A percentile compares a stretch with the other conserved stretches of the same genome.
These are phyloP conservation scores for Aspergillus panamensis DNA, from an alignment of 495 filamentous ascomycete genomes.

Conservation along the genomic window DNA sequence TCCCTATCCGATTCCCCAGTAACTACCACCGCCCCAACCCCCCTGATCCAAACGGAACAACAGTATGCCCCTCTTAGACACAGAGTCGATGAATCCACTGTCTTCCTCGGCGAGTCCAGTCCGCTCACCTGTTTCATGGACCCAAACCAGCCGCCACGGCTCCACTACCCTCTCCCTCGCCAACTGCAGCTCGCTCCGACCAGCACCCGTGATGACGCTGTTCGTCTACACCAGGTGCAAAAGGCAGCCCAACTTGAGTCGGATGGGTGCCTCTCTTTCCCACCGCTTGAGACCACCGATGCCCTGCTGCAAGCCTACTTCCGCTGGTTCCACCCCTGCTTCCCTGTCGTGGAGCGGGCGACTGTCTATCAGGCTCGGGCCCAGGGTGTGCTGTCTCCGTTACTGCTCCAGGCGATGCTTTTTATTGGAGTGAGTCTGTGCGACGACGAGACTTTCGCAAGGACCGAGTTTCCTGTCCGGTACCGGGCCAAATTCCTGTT, in stretches of 20 bases:
- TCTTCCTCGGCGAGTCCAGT: constrained; percentile 43
- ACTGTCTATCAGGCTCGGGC: constrained; percentile 27
- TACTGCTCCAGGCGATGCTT: constrained; percentile 41
- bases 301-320: constrained; percentile 40
- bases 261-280: constrained; percentile 38
- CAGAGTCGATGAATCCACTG: constrained; percentile 18
- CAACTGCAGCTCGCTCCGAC: constrained; percentile 7
- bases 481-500: constrained; percentile 40
- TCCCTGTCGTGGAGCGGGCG: constrained; percentile 37
- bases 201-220: constrained; percentile 19
- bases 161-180: constrained; percentile 37
- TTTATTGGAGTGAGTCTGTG: constrained; percentile 45
- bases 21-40: neutral
- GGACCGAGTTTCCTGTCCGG: constrained; percentile 32
- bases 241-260: constrained; percentile 28
- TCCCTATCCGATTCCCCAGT: neutral
- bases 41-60: neutral
- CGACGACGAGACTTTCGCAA: constrained; percentile 29
- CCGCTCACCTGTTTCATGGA: constrained; percentile 41
- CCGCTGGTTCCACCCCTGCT: constrained; percentile 46
- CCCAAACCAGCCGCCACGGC: constrained; percentile 27
- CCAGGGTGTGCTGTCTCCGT: constrained; percentile 32
- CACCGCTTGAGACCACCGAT: constrained; percentile 29
- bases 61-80: neutral
- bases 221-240: constrained; percentile 18